Evolutionary conservation across 139 green algal species (phyloP).

Genomic region (Asterochloris erici): DNA sequence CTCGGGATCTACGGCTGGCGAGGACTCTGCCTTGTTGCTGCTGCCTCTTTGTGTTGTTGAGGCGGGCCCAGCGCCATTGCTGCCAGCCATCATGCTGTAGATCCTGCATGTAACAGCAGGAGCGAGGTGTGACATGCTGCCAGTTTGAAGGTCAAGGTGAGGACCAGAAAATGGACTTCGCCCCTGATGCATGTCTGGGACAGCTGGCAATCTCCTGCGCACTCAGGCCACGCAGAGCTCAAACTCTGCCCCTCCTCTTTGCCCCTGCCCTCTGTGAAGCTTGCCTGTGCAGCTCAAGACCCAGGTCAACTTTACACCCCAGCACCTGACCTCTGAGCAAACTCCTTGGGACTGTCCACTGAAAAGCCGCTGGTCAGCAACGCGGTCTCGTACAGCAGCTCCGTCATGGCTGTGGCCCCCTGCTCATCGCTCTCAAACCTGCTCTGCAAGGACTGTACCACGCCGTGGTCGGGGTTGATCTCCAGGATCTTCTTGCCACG

Average conservation of each 20-base stretch:
- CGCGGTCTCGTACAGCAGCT: slow-evolving; percentile 93
- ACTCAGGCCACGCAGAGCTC: neutral
- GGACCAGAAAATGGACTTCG: slow-evolving; percentile 7
- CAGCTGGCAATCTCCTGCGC: neutral
- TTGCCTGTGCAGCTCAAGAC: neutral
- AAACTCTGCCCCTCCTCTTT: neutral
- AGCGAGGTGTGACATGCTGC: neutral
- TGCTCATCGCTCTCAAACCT: slow-evolving; percentile 1
- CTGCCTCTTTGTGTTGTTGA: neutral
- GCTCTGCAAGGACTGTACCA: slow-evolving; percentile 76
- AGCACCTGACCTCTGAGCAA: slow-evolving; percentile 33
- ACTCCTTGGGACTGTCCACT: slow-evolving; percentile 73
- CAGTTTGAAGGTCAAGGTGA: neutral
- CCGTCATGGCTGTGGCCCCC: slow-evolving; percentile 23
- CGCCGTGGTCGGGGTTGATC: slow-evolving; percentile 90
- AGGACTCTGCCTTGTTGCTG: neutral
- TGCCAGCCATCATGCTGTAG: neutral
- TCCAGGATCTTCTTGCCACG: slow-evolving; percentile 91
- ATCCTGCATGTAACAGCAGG: neutral
- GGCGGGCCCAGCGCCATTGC: neutral
- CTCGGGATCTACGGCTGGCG: slow-evolving; percentile 13
- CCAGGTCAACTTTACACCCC: neutral
- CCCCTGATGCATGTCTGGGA: neutral
- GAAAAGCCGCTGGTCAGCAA: slow-evolving; percentile 70
- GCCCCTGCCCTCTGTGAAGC: neutral